Evolutionary conservation across 2,329 filamentous ascomycete species (phyloP).

Genomic region (Nothophaeocryptopus gaeumannii): DNA sequence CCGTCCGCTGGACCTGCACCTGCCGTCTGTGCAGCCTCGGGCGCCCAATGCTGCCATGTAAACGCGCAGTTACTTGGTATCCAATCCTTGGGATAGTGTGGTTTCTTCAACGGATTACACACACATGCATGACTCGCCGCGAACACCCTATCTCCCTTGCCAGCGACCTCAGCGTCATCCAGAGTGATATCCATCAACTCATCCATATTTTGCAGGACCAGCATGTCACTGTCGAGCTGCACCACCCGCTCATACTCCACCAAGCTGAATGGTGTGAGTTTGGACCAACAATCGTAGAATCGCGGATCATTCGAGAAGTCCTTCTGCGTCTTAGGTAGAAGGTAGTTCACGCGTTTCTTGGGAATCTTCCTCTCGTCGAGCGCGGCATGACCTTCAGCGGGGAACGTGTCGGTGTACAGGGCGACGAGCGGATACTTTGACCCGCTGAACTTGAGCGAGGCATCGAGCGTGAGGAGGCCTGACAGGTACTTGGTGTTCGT

Average conservation of each 20-base stretch:
- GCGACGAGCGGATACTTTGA: slow-evolving; percentile 76
- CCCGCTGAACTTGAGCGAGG: slow-evolving; percentile 64
- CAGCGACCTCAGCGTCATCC: slow-evolving; percentile 55
- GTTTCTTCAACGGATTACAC: slow-evolving; percentile 75
- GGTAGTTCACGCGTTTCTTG: slow-evolving; percentile 67
- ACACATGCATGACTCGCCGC: slow-evolving; percentile 81
- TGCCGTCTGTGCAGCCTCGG: slow-evolving; percentile 50
- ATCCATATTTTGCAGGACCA: slow-evolving; percentile 81
- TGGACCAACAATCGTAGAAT: slow-evolving; percentile 89
- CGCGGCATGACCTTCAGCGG: slow-evolving; percentile 63
- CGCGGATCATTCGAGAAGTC: slow-evolving; percentile 75
- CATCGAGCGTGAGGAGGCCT: slow-evolving; percentile 76
- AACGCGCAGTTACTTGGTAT: slow-evolving; percentile 60
- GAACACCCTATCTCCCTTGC: slow-evolving; percentile 65
- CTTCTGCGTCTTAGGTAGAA: slow-evolving; percentile 63
- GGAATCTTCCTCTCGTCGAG: slow-evolving; percentile 68
- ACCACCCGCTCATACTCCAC: slow-evolving; percentile 75
- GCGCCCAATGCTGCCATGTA: slow-evolving; percentile 54
- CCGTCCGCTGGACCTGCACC: slow-evolving; percentile 52
- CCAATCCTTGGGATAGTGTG: slow-evolving; percentile 77
- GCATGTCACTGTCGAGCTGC: slow-evolving; percentile 85
- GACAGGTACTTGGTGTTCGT: slow-evolving; percentile 80
- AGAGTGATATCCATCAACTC: slow-evolving; percentile 82
- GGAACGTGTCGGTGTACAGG: slow-evolving; percentile 77
- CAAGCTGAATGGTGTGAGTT: slow-evolving; percentile 75